Evolutionary conservation across 2,329 filamentous ascomycete genomes (phyloP), one percentile per base, ranked within the genome.

Genomic region (Cadophora sp.): DNA sequence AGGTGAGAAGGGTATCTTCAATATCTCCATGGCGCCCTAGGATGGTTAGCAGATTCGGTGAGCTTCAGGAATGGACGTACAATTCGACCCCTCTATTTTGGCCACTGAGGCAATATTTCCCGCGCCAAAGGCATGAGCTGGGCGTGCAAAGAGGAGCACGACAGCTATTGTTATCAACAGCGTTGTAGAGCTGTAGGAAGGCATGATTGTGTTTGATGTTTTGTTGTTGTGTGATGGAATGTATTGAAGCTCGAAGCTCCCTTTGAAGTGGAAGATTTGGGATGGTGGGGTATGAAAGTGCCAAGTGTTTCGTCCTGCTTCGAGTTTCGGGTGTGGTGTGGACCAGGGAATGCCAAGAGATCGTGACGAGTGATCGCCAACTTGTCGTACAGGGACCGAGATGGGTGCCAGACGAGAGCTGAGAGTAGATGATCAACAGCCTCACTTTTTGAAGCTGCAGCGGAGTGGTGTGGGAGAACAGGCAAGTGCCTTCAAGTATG

Each of bases 11-110:
- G 41, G 91, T 90, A 82, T 97, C 94, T 83, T 97, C 94, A 75
- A 97, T 96, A 79, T 97, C 94, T 76, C 92, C 92, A 85, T 95
- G 91, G 72, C 91, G 90, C 91, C 91, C 87, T 90, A 33, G 13
- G 30, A 53, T 22, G 41, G 64, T 72, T 66, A 72, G 70, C 59
- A 69, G 48, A 20, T 36, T 39, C 27, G 64, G n/a, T 18, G 36
- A 56, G 36, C 65, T 36, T 27, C 39, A 39, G 20, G 63, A 43
- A 47, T 55, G 18, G 22, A 80, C 86, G 69, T 75, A 90, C 88
- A 97, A 79, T 96, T 96, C 78, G 92, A 85, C 71, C 93, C 93
- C 79, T 96, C 92, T 62, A 96, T 85, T 77, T 89, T 90, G 76
- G 92, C 91, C 68, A 93, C 85, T 66, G 90, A 89, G 50, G 91